Base-by-base conservation (phyloP, 306 rosid species). In the Ochetophila trinervis region DNA sequence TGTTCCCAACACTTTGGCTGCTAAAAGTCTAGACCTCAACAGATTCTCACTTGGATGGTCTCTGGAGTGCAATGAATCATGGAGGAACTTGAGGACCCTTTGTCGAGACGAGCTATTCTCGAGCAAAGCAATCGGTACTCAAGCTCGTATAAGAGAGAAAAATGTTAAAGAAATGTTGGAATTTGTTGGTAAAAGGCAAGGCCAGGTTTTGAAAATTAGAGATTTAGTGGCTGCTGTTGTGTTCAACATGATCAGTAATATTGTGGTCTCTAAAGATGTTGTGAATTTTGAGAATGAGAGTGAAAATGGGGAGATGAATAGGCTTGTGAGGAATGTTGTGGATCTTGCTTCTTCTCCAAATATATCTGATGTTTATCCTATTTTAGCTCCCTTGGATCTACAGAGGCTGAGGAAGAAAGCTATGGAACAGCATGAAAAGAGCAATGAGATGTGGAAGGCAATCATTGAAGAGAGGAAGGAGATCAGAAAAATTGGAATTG, bases 101-200 rank as follows among this genome's bases (percentile, higher is more conserved):
- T 58, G 58, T 48, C 27, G 58, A 34, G 21, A 49, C 1, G 22
- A 57, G 35, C 36, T 69, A 6, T 59, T 59, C 22, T 27, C 58
- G 2, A 53, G 34, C 7, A 69, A 49, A 45, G 59, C 52, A 6
- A 16, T 69, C 1, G 32, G 48, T 12, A 17, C 49, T 32, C 77
- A 72, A 57, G 65, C 58, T 5, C 30, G 16, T 37, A 14, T 67
- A 42, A 56, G 54, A 27, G 54, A 56, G 44, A 23, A 57, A 27
- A 67, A 67, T 55, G 42, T 42, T 3, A 17, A 5, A 10, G 63
- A 56, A 18, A 67, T 67, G 72, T 34, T 67, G 54, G 63, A 22
- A 4, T 54, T 20, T 45, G 13, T 67, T 24, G 20, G 20, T 10
- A 23, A 20, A 19, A 21, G 8, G n/a, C 48, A 63, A 42, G 67